Percentiles rank a stretch among this genome's conserved stretches.
Evolutionary conservation across 1,139 yeast species (phyloP).

Genomic region (Candida dubliniensis): DNA sequence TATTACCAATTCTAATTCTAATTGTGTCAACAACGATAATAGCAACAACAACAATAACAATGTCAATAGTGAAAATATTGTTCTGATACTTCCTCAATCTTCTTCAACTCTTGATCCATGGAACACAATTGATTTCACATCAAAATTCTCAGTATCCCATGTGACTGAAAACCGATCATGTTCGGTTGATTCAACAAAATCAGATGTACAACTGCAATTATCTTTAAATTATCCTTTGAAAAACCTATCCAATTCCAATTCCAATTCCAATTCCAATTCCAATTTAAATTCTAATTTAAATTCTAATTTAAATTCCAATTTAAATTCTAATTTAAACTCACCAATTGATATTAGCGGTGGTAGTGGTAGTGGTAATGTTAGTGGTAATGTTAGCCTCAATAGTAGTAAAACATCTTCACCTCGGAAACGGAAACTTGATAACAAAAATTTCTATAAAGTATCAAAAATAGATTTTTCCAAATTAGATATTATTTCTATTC

Average conservation of each 20-base stretch:
- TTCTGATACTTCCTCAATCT: not conserved
- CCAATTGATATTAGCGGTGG: not conserved
- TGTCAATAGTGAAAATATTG: not conserved
- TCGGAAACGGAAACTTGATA: slow-evolving; percentile 7
- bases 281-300: not conserved
- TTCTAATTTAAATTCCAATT: not conserved
- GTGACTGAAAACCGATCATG: slow-evolving; percentile 9
- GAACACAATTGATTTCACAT: not conserved
- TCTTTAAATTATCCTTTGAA: slow-evolving; percentile 7
- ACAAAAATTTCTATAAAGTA: slow-evolving; percentile 3
- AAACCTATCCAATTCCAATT: slow-evolving; percentile 6
- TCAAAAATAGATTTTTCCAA: slow-evolving; percentile 11
- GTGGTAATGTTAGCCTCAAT: too few relatives aligned
- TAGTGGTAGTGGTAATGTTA: too few relatives aligned
- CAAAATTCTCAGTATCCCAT: not conserved
- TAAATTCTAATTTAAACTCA: not conserved
- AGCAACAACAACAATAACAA: not conserved
- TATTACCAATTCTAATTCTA: too few relatives aligned
- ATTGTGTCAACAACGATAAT: too few relatives aligned
- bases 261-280: slow-evolving; percentile 5
- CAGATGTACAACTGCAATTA: slow-evolving; percentile 10
- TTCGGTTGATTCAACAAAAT: slow-evolving; percentile 10
- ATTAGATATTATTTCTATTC: slow-evolving; percentile 9
- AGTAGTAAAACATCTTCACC: not conserved
- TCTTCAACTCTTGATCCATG: slow-evolving; percentile 7